phyloP scores from a whole-genome alignment of 2,329 filamentous ascomycete species.

The Fusarium beomiforme region DNA sequence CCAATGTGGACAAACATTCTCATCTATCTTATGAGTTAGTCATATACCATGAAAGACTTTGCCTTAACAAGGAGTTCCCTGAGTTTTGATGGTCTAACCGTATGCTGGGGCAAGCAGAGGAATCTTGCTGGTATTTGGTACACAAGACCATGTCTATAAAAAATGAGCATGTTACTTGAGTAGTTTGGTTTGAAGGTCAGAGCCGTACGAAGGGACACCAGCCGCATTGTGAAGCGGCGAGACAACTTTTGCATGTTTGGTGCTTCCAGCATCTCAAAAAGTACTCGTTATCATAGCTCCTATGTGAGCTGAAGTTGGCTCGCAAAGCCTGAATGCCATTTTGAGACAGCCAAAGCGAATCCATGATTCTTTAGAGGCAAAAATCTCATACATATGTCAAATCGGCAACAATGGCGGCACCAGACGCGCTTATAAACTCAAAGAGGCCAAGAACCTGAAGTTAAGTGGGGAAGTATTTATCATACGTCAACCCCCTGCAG shows the following conservation, averaged over 20 bases:
- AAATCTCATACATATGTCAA: background rate
- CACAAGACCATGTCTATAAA: slow-evolving; percentile 61
- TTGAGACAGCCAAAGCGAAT: background rate
- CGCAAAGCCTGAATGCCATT: slow-evolving; percentile 26
- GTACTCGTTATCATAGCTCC: slow-evolving; percentile 49
- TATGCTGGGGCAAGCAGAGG: slow-evolving; percentile 62
- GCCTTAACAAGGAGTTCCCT: too few species aligned
- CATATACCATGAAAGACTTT: too few species aligned
- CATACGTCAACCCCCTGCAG: slow-evolving; percentile 21
- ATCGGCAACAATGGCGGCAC: background rate
- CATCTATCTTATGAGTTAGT: too few species aligned
- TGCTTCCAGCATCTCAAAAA: slow-evolving; percentile 62
- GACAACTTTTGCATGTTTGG: slow-evolving; percentile 60
- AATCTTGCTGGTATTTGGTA: slow-evolving; percentile 59
- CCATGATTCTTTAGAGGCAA: slow-evolving; percentile 12
- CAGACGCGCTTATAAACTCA: background rate
- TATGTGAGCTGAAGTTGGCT: slow-evolving; percentile 46
- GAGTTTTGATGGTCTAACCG: too few species aligned
- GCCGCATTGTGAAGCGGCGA: slow-evolving; percentile 55
- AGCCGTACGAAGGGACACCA: slow-evolving; percentile 63
- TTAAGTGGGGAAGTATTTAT: slow-evolving; percentile 27
- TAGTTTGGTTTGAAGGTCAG: background rate
- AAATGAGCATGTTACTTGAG: slow-evolving; percentile 9
- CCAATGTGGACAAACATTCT: slow-evolving; percentile 63
- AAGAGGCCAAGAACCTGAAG: background rate